These are phyloP conservation scores for Aegilops sharonensis DNA, from an alignment of 176 grass and related monocot species.

Conservation along the genomic window DNA sequence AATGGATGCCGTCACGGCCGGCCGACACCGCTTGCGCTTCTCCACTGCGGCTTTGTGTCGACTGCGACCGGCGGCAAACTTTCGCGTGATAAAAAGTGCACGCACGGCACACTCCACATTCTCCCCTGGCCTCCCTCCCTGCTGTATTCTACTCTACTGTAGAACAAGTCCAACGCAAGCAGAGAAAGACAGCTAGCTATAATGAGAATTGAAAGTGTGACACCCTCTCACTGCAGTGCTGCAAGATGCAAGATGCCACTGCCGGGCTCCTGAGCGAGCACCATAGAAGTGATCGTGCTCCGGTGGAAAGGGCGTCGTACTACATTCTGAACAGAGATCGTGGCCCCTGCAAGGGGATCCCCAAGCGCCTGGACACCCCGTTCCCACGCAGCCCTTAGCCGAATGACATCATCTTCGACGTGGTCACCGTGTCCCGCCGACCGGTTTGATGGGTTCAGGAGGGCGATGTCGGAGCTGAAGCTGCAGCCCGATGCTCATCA, in stretches of 20 bases:
- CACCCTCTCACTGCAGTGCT: no score
- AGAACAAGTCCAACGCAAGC: neutral
- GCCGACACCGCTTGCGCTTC: no score
- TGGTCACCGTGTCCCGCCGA: neutral
- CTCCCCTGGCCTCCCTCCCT: no score
- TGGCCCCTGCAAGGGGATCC: constrained; percentile 1
- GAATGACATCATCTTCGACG: constrained; percentile 45
- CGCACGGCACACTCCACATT: no score
- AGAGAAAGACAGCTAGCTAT: neutral
- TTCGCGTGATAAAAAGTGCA: no score
- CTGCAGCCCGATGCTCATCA: constrained; percentile 67
- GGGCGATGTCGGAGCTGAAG: constrained; percentile 36
- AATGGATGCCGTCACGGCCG: no score
- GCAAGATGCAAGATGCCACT: neutral
- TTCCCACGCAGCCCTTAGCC: constrained; percentile 39
- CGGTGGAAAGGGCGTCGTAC: constrained; percentile 54
- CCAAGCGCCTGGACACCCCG: constrained; percentile 39
- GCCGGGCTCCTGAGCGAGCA: constrained; percentile 46
- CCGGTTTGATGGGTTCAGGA: no score
- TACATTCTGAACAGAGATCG: constrained; percentile 46
- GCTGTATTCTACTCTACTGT: no score
- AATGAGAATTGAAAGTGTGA: neutral
- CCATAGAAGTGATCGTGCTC: neutral
- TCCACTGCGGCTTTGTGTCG: no score
- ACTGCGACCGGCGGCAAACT: no score